Percentiles rank a stretch among this genome's conserved stretches.
Conservation (phyloP, 805 yeast genomes). For the Sungouiella thailandica region DNA sequence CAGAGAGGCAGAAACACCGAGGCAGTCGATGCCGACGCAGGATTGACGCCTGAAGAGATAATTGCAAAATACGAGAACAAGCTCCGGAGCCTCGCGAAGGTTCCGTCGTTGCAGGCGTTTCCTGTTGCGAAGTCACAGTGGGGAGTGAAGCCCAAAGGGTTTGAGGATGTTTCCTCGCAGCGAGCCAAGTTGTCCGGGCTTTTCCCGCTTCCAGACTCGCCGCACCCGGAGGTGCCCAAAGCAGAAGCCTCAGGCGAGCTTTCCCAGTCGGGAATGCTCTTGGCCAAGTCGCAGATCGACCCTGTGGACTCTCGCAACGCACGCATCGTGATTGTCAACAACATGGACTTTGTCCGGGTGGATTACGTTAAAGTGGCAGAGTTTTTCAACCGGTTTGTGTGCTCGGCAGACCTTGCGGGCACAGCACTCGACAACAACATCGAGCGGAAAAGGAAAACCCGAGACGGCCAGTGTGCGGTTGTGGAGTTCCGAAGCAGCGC, state of each 20-base stretch:
- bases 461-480: conserved; percentile 35
- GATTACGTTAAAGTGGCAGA: conserved; percentile 38
- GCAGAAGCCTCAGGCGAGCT: not conserved
- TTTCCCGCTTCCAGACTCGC: conserved; percentile 70
- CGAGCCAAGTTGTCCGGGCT: conserved; percentile 75
- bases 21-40: conserved; percentile 9
- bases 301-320: conserved; percentile 35
- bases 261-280: conserved; percentile 25
- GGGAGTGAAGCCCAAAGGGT: conserved; percentile 70
- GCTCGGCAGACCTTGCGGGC: conserved; percentile 37
- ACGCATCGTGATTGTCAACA: conserved; percentile 25
- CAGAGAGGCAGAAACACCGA: not conserved
- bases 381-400: conserved; percentile 41
- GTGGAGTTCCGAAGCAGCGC: conserved; percentile 47
- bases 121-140: conserved; percentile 50
- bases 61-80: conserved; percentile 20
- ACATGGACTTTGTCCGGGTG: conserved; percentile 27
- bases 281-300: conserved; percentile 31
- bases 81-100: conserved; percentile 32
- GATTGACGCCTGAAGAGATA: conserved; percentile 16
- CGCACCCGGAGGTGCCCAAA: conserved; percentile 24
- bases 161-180: conserved; percentile 68
- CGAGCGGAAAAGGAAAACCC: conserved; percentile 30
- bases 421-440: conserved; percentile 30
- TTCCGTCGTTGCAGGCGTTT: conserved; percentile 48